Percentiles rank a stretch among this genome's conserved stretches.
These are phyloP conservation scores for Aureobasidium leucospermi DNA, from an alignment of 2,329 filamentous ascomycete genomes.

Conservation along the genomic window DNA sequence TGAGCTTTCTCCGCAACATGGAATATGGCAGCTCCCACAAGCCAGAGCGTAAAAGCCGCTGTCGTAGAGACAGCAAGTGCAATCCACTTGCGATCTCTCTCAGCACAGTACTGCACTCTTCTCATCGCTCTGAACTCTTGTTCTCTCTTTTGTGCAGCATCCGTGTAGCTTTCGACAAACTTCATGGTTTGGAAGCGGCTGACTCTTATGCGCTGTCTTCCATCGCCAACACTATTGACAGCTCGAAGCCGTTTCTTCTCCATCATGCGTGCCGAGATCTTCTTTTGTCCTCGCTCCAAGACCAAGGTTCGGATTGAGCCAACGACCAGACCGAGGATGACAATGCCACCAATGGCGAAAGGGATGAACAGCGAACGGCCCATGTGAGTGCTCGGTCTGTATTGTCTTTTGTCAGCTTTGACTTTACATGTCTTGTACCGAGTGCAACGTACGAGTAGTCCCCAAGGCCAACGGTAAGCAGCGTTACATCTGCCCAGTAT, in stretches of 20 bases:
- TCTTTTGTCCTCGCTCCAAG: conserved; percentile 44
- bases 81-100: conserved; percentile 35
- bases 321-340: conserved; percentile 49
- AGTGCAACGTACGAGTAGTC: conserved; percentile 30
- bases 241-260: conserved; percentile 42
- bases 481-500: conserved; percentile 50
- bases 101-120: conserved; percentile 35
- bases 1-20: conserved; percentile 38
- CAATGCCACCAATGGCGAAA: conserved; percentile 48
- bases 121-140: conserved; percentile 46
- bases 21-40: conserved; percentile 46
- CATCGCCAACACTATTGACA: conserved; percentile 31
- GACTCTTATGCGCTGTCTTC: conserved; percentile 36
- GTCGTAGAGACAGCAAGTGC: conserved; percentile 30
- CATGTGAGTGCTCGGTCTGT: conserved; percentile 39
- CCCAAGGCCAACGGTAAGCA: conserved; percentile 50
- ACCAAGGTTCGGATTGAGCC: conserved; percentile 45
- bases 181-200: conserved; percentile 33
- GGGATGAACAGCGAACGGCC: conserved; percentile 47
- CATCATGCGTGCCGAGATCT: conserved; percentile 42
- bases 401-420: neutral
- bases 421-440: neutral
- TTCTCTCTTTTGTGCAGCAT: conserved; percentile 33
- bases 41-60: conserved; percentile 38
- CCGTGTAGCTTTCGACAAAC: conserved; percentile 36